Conservation (phyloP, 768 basidiomycete species). For the Kwoniella dejecticola region DNA sequence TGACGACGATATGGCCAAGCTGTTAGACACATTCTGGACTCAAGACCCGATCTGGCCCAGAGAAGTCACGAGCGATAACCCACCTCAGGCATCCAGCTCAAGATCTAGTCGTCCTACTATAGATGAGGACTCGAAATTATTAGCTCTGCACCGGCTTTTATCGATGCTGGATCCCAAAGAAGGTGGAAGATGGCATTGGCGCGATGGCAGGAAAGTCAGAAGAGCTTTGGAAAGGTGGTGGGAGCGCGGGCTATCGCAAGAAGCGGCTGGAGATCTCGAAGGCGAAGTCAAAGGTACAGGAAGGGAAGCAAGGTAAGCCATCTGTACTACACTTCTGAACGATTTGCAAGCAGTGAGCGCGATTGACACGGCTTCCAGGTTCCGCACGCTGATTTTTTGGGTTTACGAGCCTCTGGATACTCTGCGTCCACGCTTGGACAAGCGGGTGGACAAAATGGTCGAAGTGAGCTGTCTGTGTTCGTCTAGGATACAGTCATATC, state of each 20-base stretch:
- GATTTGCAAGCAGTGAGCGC: neutral
- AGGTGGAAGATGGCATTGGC: conserved; percentile 92
- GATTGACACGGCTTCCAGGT: conserved; percentile 60
- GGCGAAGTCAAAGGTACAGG: conserved; percentile 33
- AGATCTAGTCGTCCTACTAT: conserved; percentile 16
- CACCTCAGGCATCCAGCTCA: conserved; percentile 1
- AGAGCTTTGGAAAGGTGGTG: conserved; percentile 76
- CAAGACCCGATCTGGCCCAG: conserved; percentile 31
- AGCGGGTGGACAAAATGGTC: conserved; percentile 86
- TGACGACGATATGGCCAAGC: neutral
- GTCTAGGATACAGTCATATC: neutral
- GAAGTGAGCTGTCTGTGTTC: conserved; percentile 60
- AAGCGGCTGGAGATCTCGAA: conserved; percentile 60
- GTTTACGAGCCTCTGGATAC: conserved; percentile 70
- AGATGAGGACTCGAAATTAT: conserved; percentile 26
- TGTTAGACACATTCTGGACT: conserved; percentile 49
- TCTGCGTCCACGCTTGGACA: conserved; percentile 70
- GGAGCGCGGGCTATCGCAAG: conserved; percentile 64
- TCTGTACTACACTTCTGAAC: neutral
- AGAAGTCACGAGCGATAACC: neutral
- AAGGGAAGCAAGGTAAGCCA: conserved; percentile 24
- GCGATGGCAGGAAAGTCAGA: conserved; percentile 84
- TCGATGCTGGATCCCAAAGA: conserved; percentile 69
- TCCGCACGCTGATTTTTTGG: conserved; percentile 86
- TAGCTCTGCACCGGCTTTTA: conserved; percentile 70